Base-by-base conservation (phyloP, 306 rosid genomes). In the Casuarina cunninghamiana region DNA sequence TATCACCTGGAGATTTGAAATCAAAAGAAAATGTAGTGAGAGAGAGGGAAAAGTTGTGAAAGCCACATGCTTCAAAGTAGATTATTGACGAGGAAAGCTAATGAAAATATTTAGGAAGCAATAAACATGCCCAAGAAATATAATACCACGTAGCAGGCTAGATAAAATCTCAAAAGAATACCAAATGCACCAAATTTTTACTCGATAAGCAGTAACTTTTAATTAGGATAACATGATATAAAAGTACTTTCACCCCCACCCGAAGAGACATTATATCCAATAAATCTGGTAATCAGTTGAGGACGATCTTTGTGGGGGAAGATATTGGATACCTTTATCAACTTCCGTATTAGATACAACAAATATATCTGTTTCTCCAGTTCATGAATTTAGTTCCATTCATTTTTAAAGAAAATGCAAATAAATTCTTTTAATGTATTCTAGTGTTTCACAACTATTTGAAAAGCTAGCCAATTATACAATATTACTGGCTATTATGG, bases 1-100 rank as follows among this genome's bases (percentile, higher is more conserved):
- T 85, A 93, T 83, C 49, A 95, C 91, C 97, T 95, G 83, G 77
- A 72, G 42, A 78, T 81, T 84, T 57, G 60, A 74, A 61, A 77
- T 72, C 19, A 73, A 57, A 80, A 74, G 38, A 70, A 76, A 70
- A 69, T 15, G 50, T 51, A 35, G 10, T 11, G 70, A 66, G 76
- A 50, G 41, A 48, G 71, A 53, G 48, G 55, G 69, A 68, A 39
- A 4, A 5, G 17, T 13, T 39, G 38, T 71, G 39, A 12, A 66
- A 73, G 42, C 55, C 48, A 53, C 21, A 10, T 15, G 46, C 2
- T 15, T 42, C 50, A 42, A 65, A 65, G 41, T 65, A 1, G 49
- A 65, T 15, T 39, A 42, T 1, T 65, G 71, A 65, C 6, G 7
- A 16, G 16, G 16, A 41, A 67, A n/a, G 48, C n/a, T 7, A 41